A percentile compares a stretch with the other conserved stretches of the same genome.
Conservation (phyloP, 148 eudicot genomes). For the Rhododendron vialii region DNA sequence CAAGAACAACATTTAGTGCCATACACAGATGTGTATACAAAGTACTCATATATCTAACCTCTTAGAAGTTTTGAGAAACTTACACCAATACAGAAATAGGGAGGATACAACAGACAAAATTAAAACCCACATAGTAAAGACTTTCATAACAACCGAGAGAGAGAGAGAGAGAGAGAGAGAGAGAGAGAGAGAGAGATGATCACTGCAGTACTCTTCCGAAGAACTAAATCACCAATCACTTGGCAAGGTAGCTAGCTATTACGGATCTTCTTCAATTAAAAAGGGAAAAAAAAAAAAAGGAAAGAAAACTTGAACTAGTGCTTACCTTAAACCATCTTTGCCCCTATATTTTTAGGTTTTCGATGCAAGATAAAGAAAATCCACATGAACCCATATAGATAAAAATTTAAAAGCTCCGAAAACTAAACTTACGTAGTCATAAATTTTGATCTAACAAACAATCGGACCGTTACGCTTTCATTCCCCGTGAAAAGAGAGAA, state of each 20-base stretch:
- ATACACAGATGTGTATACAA: background rate
- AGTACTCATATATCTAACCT: background rate
- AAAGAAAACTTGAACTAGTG: background rate
- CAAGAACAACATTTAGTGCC: constrained; percentile 8
- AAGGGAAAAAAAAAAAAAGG: background rate
- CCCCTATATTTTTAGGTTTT: background rate
- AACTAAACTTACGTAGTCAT: background rate
- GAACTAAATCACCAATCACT: background rate
- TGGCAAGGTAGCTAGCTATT: background rate
- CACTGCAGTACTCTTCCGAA: background rate
- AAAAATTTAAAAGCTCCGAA: background rate
- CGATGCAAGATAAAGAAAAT: constrained; percentile 12
- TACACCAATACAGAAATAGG: background rate
- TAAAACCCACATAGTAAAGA: background rate
- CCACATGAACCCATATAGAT: background rate
- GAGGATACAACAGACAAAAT: background rate
- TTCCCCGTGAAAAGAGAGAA: constrained; percentile 25
- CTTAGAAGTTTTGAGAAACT: constrained; percentile 1
- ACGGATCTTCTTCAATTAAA: constrained; percentile 8
- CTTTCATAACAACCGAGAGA: background rate
- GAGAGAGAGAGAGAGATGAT: background rate
- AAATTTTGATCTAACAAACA: constrained; percentile 25
- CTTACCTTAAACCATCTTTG: background rate
- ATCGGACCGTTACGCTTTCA: constrained; percentile 44
- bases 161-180: constrained; percentile 1